Evolutionary conservation across 202 grass and related monocot species (phyloP), one percentile per base, ranked within the genome.

Genomic region (Setaria italica): DNA sequence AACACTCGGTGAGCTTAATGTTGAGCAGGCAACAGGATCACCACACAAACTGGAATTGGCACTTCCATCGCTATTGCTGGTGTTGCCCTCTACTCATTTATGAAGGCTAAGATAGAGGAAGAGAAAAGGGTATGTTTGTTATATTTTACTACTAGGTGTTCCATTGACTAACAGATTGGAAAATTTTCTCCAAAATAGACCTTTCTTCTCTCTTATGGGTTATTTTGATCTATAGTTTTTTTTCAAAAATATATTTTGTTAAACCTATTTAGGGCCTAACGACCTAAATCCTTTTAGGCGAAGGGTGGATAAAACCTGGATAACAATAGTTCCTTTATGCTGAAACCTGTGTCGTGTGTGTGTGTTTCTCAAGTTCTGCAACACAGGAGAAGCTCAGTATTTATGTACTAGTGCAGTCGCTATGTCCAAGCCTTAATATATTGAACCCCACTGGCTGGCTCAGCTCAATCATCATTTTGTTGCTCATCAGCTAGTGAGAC

Each of bases 51-150:
- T 68, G 95, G 90, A 82, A 97, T 97, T 66, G 95, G 95, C 5
- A 97, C 95, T 63, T 62, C 72, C 64, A 93, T 97, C 85, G 95
- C 95, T 17, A 97, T 97, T 85, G 80, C 62, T 67, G 95, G 95
- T 77, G 95, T 97, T 68, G 92, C 95, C 20, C 54, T 95, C 4
- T 97, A 97, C 68, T 97, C 95, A 17, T 94, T 88, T 76, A 90
- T 97, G 42, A 97, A 97, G 82, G 95, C 90, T 64, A 89, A 88
- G 72, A 93, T 97, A 65, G 95, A 97, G 84, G 92, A 97, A 83
- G 95, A 93, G 73, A 93, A 97, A 88, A 92, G 84, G 83, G 95
- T 97, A 88, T 80, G 80, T 82, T 70, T 76, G 30, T 80, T 7
- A 25, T 74, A 13, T 41, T 14, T 84, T 65, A 59, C 42, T 63